Percentiles rank a stretch among this genome's conserved stretches.
phyloP scores from a whole-genome alignment of 768 basidiomycete genomes.

The Mycena olivaceomarginata region DNA sequence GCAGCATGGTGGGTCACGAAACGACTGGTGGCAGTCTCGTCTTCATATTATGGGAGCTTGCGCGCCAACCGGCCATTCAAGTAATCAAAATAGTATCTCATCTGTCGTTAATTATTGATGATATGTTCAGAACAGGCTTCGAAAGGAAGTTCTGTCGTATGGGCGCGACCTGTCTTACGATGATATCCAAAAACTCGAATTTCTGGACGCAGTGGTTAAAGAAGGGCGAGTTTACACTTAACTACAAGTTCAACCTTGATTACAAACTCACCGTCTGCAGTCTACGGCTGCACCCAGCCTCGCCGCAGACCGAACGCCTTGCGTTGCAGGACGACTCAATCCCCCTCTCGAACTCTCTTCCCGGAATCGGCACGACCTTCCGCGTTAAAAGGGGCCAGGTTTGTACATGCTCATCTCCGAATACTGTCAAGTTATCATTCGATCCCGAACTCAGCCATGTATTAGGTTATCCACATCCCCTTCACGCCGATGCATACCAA shows the following conservation, averaged over 20 bases:
- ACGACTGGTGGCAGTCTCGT: slow-evolving; percentile 60
- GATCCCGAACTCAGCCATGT: background rate
- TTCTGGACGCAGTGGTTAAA: slow-evolving; percentile 64
- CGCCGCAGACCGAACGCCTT: slow-evolving; percentile 62
- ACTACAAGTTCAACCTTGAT: slow-evolving; percentile 5
- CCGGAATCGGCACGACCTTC: slow-evolving; percentile 51
- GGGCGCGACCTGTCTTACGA: slow-evolving; percentile 59
- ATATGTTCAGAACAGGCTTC: slow-evolving; percentile 54
- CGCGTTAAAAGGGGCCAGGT: slow-evolving; percentile 62
- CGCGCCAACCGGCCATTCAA: slow-evolving; percentile 58
- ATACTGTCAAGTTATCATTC: too few relatives aligned
- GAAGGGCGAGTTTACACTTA: slow-evolving; percentile 55
- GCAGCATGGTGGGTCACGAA: slow-evolving; percentile 64
- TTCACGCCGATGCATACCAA: slow-evolving; percentile 57
- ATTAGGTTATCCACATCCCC: slow-evolving; percentile 58
- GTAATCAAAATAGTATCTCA: slow-evolving; percentile 16
- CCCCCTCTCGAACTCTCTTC: slow-evolving; percentile 60
- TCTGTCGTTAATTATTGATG: background rate
- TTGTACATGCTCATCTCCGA: background rate
- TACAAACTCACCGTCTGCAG: slow-evolving; percentile 41
- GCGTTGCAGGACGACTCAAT: slow-evolving; percentile 63
- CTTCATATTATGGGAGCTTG: slow-evolving; percentile 62
- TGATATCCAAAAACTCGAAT: slow-evolving; percentile 59
- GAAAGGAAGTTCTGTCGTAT: slow-evolving; percentile 58
- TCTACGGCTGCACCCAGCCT: slow-evolving; percentile 63